Conservation (phyloP, 768 basidiomycete genomes). For the Gloeopeniophorella convolvens region DNA sequence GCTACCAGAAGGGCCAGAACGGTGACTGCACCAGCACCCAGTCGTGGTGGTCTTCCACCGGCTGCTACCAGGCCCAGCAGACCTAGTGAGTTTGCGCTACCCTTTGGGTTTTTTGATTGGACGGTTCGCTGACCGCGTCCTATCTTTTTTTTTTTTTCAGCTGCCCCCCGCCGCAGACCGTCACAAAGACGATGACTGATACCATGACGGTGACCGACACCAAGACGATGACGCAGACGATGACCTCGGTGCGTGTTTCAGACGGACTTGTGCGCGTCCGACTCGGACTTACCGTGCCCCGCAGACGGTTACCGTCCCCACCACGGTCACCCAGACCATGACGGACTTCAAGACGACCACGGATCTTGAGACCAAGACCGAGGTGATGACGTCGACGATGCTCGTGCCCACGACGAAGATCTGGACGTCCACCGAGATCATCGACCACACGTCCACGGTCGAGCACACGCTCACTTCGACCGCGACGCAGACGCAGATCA, state of each 20-base stretch:
- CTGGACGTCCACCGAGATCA: slow-evolving; percentile 45
- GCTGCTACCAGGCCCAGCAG: slow-evolving; percentile 9
- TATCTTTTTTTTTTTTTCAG: slow-evolving; percentile 5
- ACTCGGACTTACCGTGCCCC: not conserved
- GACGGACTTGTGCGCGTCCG: too few relatives aligned
- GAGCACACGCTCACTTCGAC: slow-evolving; percentile 30
- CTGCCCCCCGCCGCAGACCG: slow-evolving; percentile 30
- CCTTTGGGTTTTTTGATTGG: too few relatives aligned
- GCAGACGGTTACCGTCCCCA: slow-evolving; percentile 15
- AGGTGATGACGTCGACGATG: slow-evolving; percentile 40
- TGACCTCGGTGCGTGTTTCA: slow-evolving; percentile 22
- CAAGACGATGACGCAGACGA: slow-evolving; percentile 22
- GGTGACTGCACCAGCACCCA: slow-evolving; percentile 44
- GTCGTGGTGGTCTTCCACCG: slow-evolving; percentile 34
- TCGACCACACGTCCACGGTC: slow-evolving; percentile 56
- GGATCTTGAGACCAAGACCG: slow-evolving; percentile 17
- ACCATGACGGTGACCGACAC: slow-evolving; percentile 23
- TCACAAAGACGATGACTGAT: slow-evolving; percentile 33
- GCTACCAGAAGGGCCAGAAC: slow-evolving; percentile 48
- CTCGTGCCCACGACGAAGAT: slow-evolving; percentile 57
- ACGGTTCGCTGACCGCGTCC: too few relatives aligned
- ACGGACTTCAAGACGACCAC: slow-evolving; percentile 21
- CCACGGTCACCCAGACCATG: slow-evolving; percentile 20
- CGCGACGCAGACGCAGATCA: slow-evolving; percentile 49
- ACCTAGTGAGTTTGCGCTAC: slow-evolving; percentile 3